Base-by-base conservation (phyloP, 768 basidiomycete species). In the Nevesoporus exiguus region DNA sequence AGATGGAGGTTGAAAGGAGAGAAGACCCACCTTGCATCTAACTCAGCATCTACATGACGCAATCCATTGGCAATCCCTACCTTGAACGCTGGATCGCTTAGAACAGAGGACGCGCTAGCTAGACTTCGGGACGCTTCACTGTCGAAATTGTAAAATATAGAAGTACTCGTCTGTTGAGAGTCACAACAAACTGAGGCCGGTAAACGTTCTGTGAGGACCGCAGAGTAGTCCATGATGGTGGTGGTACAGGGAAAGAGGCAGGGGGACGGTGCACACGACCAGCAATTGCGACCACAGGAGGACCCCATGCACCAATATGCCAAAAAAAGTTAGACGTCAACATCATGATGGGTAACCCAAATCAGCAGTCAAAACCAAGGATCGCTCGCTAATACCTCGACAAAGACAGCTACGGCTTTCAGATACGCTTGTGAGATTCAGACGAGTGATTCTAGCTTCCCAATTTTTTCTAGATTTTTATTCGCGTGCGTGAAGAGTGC, bases 11-110 rank as follows among this genome's bases (percentile, higher is more conserved):
- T 43, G 4, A 67, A 71, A 62, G 54, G 57, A 63, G 63, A 66
- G 52, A 40, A 51, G 62, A 61, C 87, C 84, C 74, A 90, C 90
- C 83, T 87, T 43, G 88, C 80, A 59, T 88, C 80, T 50, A 93
- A 69, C 59, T 69, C 77, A 13, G 77, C 63, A 40, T 74, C 71
- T 30, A 77, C 77, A 69, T 90, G 85, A 29, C 74, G 77, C 56
- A 92, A 62, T 11, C 84, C 85, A 50, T 88, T 82, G 56, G 80
- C 78, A 19, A 73, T 72, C 19, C 80, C 76, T 30, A 76, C 74
- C 56, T 80, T 75, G 24, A 66, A 62, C 15, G 74, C 68, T 29
- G 61, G 68, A 22, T 75, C 71, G 31, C 71, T 61, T n/a, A 73
- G 64, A 36, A 64, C 69, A 53, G 74, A 68, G 45, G 66, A 68